Evolutionary conservation across 768 basidiomycete genomes (phyloP).

Genomic region (Omphalotus guepiniiformis): DNA sequence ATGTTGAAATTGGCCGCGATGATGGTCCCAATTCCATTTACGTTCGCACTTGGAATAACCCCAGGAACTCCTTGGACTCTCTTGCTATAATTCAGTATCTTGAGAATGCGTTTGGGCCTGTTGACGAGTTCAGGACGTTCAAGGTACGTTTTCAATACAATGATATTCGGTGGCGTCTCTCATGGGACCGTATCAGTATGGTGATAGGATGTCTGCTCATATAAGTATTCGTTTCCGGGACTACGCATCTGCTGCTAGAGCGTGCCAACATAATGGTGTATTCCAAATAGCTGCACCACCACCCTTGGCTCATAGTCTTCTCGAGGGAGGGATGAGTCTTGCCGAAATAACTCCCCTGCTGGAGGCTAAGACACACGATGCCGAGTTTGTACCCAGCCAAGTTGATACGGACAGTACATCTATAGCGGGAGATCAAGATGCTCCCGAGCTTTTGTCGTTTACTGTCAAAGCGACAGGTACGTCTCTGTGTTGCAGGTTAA

Average conservation of each 20-base stretch:
- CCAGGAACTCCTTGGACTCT: not conserved
- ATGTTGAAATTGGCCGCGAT: conserved; percentile 5
- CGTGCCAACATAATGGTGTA: too few species aligned
- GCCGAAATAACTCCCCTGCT: not conserved
- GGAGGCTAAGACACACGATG: not conserved
- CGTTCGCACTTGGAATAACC: not conserved
- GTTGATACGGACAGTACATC: too few species aligned
- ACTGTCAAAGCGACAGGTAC: too few species aligned
- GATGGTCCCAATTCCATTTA: not conserved
- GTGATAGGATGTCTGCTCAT: not conserved
- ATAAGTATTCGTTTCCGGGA: not conserved
- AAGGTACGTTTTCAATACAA: not conserved
- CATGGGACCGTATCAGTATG: not conserved
- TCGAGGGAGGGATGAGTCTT: conserved; percentile 1
- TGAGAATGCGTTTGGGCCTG: conserved; percentile 1
- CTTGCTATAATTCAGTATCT: conserved; percentile 4
- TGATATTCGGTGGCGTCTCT: not conserved
- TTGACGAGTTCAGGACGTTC: conserved; percentile 3
- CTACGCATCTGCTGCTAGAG: not conserved
- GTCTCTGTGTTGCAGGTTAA: too few species aligned
- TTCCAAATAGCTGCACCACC: too few species aligned
- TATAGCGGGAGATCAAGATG: too few species aligned
- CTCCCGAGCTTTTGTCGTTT: too few species aligned
- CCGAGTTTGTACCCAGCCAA: not conserved
- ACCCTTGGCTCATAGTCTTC: too few species aligned